A percentile compares a stretch with the other conserved stretches of the same genome.
Conservation (phyloP, 2,329 filamentous ascomycete genomes). For the Daldinia eschscholtzii region DNA sequence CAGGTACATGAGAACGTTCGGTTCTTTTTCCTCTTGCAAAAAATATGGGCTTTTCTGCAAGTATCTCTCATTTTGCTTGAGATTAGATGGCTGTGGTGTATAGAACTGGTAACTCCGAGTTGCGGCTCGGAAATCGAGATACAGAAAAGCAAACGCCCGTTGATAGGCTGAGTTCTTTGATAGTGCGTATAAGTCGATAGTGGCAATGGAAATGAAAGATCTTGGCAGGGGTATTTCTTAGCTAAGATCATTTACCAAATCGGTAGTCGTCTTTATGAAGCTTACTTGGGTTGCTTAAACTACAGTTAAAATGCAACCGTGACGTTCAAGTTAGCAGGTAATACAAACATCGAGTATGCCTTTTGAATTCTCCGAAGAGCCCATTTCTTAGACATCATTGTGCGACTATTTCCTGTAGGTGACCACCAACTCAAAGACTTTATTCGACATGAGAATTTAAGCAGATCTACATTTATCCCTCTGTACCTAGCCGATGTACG, state of each 20-base stretch:
- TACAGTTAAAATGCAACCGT: too few relatives aligned
- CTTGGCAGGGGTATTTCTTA: not conserved
- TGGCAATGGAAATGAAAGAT: not conserved
- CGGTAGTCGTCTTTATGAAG: not conserved
- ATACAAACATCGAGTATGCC: not conserved
- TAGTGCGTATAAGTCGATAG: not conserved
- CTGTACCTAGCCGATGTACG: not conserved
- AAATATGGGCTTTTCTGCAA: not conserved
- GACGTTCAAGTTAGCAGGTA: too few relatives aligned
- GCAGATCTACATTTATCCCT: not conserved
- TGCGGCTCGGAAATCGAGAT: slow-evolving; percentile 33
- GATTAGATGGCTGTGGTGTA: not conserved
- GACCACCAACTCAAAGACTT: not conserved
- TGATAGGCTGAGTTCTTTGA: not conserved
- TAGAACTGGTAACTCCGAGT: slow-evolving; percentile 33
- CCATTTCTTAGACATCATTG: not conserved
- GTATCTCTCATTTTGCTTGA: not conserved
- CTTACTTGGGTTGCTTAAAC: not conserved
- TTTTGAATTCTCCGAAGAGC: not conserved
- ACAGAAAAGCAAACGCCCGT: not conserved
- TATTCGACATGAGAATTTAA: not conserved
- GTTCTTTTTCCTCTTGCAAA: not conserved
- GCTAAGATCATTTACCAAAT: not conserved
- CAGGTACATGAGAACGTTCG: not conserved
- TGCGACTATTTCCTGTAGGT: not conserved